Conservation (phyloP, 2,329 filamentous ascomycete species). For the Verticillium zaregamsianum region DNA sequence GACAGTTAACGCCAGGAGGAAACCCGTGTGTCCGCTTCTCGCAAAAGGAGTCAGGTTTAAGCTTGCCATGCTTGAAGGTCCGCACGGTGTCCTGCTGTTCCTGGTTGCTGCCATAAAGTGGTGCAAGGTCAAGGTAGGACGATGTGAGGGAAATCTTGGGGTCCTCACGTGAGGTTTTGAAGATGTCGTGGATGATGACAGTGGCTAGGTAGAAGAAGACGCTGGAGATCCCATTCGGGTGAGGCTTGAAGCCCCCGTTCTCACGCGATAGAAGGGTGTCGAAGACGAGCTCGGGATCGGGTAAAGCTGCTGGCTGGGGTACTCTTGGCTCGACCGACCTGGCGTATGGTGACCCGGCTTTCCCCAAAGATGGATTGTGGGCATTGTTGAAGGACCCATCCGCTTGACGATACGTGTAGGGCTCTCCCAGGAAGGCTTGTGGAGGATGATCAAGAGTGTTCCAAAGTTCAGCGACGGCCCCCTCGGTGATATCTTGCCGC, state of each 20-base stretch:
- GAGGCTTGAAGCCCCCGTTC: slow-evolving; percentile 47
- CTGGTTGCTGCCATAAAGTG: slow-evolving; percentile 49
- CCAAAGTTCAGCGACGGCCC: slow-evolving; percentile 14
- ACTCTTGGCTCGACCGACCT: slow-evolving; percentile 7
- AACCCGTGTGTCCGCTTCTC: slow-evolving; percentile 46
- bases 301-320: background rate
- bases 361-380: slow-evolving; percentile 10
- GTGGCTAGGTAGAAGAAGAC: slow-evolving; percentile 73
- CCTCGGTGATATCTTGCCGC: background rate
- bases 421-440: slow-evolving; percentile 10
- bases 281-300: slow-evolving; percentile 9
- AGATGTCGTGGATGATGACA: slow-evolving; percentile 56
- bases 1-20: slow-evolving; percentile 46
- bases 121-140: slow-evolving; percentile 42
- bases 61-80: slow-evolving; percentile 42
- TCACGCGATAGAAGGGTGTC: slow-evolving; percentile 28
- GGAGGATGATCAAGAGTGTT: slow-evolving; percentile 15
- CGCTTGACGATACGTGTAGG: slow-evolving; percentile 13
- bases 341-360: slow-evolving; percentile 13
- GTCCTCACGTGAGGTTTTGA: slow-evolving; percentile 25
- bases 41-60: slow-evolving; percentile 51
- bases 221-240: slow-evolving; percentile 69
- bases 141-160: slow-evolving; percentile 29
- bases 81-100: slow-evolving; percentile 45
- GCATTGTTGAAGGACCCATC: slow-evolving; percentile 16